Base-by-base conservation (phyloP, 2,329 filamentous ascomycete genomes). In the Cadophora luteo-olivacea region DNA sequence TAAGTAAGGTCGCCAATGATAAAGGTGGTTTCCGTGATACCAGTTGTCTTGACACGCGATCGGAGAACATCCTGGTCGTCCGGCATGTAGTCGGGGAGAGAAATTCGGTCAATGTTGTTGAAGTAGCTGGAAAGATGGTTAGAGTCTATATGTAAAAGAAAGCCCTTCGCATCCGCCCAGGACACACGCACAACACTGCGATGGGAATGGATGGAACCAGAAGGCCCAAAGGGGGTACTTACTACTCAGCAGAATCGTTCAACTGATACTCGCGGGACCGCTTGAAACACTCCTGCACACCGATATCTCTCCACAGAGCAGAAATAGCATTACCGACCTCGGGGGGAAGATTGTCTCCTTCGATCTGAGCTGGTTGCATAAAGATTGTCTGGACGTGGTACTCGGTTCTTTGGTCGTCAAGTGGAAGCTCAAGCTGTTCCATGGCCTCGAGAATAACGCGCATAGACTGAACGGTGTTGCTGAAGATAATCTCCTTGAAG, bases 191-290 rank as follows among this genome's bases (percentile, higher is more conserved):
- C 41, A 4, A 49, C 7, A 5, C 45, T 49, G 19, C 45, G 45
- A 55, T 61, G 61, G 58, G 19, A 33, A 14, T 36, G n/a, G 22
- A 38, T 45, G n/a, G n/a, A 49, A 49, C 4, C 19, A 1, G 19
- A 45, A 19, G 3, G 12, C 4, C 19, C 4, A 45, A 45, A 19
- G 3, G 12, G 16, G 16, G 19, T 45, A 84, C 92, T 78, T 84
- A 97, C 94, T 97, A 99, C 82, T 90, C 89, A 72, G 98, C 83
- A 77, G 98, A 98, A 83, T 98, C 96, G 79, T 98, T 95, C 68
- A 98, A 86, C 41, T 96, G 95, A 81, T 97, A 98, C 83, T 98
- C 95, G 72, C 77, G 84, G 70, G 71, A 81, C 97, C 97, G 77
- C 94, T 96, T 82, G 95, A 96, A 70, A 89, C 86, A 77, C 97